Percentiles rank a stretch among this genome's conserved stretches.
Evolutionary conservation across 345 rosid species (phyloP).

Genomic region (Camelina neglecta): DNA sequence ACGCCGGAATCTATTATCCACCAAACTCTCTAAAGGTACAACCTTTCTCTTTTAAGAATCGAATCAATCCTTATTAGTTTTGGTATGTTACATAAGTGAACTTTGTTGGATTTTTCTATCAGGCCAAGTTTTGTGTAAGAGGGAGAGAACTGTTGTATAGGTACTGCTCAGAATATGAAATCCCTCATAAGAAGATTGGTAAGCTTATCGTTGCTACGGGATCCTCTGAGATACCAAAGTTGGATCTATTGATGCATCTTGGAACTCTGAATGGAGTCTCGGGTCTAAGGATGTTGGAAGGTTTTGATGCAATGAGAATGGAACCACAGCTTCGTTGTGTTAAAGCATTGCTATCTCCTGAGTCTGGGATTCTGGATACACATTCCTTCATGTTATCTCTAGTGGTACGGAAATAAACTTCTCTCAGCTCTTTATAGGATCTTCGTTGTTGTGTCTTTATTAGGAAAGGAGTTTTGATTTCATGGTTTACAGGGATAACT

Average conservation of each 20-base stretch:
- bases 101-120: constrained; percentile 14
- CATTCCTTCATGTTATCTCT: constrained; percentile 87
- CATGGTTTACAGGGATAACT: constrained; percentile 49
- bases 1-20: constrained; percentile 94
- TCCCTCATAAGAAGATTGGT: constrained; percentile 71
- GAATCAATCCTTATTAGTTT: neutral
- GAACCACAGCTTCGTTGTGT: constrained; percentile 81
- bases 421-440: neutral
- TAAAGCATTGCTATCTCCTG: constrained; percentile 78
- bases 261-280: constrained; percentile 69
- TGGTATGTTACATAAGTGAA: neutral
- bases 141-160: constrained; percentile 78
- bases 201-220: constrained; percentile 86
- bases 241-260: constrained; percentile 57
- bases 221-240: constrained; percentile 61
- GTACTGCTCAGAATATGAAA: constrained; percentile 61
- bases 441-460: constrained; percentile 5
- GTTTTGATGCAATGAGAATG: constrained; percentile 74
- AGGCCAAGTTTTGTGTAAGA: constrained; percentile 71
- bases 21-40: constrained; percentile 70
- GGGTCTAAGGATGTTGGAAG: constrained; percentile 71
- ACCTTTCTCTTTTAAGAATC: neutral
- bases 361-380: constrained; percentile 78
- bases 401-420: constrained; percentile 53
- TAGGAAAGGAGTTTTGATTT: constrained; percentile 48